Evolutionary conservation across 192 early-diverging fungal species (phyloP).

Genomic region (Coemansia sp.): DNA sequence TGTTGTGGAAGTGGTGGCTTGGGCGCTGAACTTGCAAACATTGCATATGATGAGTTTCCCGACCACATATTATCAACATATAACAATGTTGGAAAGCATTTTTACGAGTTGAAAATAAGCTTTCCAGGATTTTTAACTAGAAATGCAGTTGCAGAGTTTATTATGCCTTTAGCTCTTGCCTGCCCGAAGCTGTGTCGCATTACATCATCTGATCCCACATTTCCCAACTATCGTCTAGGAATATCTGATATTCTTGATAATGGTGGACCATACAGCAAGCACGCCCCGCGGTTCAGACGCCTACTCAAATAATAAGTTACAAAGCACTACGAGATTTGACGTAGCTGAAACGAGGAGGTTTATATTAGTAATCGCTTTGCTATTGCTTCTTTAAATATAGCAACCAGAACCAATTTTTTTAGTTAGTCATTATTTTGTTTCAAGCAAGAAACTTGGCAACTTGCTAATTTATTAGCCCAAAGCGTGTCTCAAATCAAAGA

Average conservation of each 20-base stretch:
- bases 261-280: slow-evolving; percentile 5
- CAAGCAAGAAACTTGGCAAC: too few relatives aligned
- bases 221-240: neutral
- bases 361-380: neutral
- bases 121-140: neutral
- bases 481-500: too few relatives aligned
- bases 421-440: too few relatives aligned
- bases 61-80: neutral
- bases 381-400: too few relatives aligned
- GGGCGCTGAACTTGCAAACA: neutral
- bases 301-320: neutral
- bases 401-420: too few relatives aligned
- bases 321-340: too few relatives aligned
- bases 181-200: neutral
- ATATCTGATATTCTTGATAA: neutral
- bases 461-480: too few relatives aligned
- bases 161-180: neutral
- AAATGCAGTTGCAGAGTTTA: neutral
- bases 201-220: neutral
- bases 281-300: neutral
- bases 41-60: neutral
- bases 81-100: neutral
- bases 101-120: neutral
- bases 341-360: too few relatives aligned
- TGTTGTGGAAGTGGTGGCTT: neutral